Evolutionary conservation across 176 grass and related monocot genomes (phyloP).

Genomic region (Oryza glaberrima): DNA sequence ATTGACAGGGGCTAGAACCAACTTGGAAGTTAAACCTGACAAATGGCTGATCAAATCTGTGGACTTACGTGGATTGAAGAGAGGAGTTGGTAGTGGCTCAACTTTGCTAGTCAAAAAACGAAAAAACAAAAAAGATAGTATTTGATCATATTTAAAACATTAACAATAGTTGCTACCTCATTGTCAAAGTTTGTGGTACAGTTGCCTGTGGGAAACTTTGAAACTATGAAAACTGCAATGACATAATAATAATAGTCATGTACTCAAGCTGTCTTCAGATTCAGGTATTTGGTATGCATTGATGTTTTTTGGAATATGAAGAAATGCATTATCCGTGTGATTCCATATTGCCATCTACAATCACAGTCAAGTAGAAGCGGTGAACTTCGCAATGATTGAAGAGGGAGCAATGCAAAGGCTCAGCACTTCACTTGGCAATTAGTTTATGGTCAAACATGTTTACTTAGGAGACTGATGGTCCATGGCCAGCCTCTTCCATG

Average conservation of each 20-base stretch:
- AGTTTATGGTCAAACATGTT: slow-evolving; percentile 32
- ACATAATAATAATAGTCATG: neutral
- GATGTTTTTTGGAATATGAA: too few species aligned
- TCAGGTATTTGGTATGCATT: neutral
- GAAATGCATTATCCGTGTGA: neutral
- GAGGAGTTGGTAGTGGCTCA: neutral
- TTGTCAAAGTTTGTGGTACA: neutral
- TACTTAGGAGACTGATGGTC: slow-evolving; percentile 51
- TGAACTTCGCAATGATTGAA: slow-evolving; percentile 31
- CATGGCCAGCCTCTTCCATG: slow-evolving; percentile 49
- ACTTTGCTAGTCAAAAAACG: neutral
- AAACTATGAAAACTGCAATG: neutral
- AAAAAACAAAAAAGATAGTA: neutral
- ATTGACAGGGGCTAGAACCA: neutral
- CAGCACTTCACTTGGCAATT: neutral
- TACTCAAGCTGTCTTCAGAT: neutral
- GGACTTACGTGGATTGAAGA: too few species aligned
- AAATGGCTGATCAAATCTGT: neutral
- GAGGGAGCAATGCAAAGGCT: neutral
- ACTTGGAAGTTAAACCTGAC: neutral
- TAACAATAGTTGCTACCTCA: neutral
- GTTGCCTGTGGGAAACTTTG: neutral
- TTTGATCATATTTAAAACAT: neutral
- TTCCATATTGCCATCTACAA: slow-evolving; percentile 17
- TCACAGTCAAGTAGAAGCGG: slow-evolving; percentile 25